phyloP scores from a whole-genome alignment of 768 basidiomycete genomes.

The Boletales sp. region DNA sequence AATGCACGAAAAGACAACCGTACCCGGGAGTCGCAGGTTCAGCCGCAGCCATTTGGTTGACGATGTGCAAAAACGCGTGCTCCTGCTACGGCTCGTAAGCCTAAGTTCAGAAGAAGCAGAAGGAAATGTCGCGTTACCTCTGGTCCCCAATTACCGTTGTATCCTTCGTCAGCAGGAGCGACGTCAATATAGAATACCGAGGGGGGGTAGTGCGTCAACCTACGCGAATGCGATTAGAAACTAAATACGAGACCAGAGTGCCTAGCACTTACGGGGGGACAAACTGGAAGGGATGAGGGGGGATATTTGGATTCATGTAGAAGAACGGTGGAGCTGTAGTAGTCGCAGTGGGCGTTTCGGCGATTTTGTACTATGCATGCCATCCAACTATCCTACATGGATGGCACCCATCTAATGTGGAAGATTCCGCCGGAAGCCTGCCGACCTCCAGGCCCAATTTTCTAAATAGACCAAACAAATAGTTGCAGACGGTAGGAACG shows the following conservation, averaged over 20 bases:
- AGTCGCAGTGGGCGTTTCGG: too few species aligned
- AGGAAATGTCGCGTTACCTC: not conserved
- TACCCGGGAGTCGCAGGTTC: not conserved
- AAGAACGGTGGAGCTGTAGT: not conserved
- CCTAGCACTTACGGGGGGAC: not conserved
- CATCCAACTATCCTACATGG: conserved; percentile 11
- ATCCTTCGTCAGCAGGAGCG: not conserved
- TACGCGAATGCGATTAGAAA: not conserved
- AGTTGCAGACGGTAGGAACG: not conserved
- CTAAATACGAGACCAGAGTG: too few species aligned
- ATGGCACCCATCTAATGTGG: not conserved
- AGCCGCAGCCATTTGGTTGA: not conserved
- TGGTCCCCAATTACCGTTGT: not conserved
- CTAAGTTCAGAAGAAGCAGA: not conserved
- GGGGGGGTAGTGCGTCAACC: not conserved
- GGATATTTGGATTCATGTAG: not conserved
- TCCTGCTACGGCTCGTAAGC: conserved; percentile 4
- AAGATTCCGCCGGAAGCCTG: not conserved
- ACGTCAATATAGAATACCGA: not conserved
- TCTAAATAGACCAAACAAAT: not conserved
- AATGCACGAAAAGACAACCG: not conserved
- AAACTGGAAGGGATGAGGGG: too few species aligned
- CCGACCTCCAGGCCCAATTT: not conserved
- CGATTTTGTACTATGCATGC: not conserved
- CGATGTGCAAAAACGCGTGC: not conserved